Evolutionary conservation across 192 early-diverging fungal species (phyloP), one percentile per base, ranked within the genome.

Genomic region (Linnemannia exigua): DNA sequence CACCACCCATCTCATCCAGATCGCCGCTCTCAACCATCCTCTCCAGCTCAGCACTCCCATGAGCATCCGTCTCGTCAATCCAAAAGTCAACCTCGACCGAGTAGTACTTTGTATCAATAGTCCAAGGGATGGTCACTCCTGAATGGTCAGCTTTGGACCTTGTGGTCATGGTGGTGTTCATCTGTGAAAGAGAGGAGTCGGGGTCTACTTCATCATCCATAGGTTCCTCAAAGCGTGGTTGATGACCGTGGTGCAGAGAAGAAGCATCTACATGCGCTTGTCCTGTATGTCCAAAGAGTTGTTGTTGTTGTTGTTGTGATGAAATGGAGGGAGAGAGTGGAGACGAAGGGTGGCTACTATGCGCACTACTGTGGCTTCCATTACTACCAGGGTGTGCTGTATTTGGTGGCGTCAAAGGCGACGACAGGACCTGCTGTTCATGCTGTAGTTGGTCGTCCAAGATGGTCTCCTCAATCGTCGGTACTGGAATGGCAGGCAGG

Each of bases 61-160:
- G 73, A 16, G 77, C 48, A 6, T 88, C 78, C 1, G 89, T 89
- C 75, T 91, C 90, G 72, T 95, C 93, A 33, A 94, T 71, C 93
- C 93, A 94, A 87, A 94, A 90, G 48, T 88, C 90, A 7, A 94
- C 88, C 11, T 91, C 66, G 17, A 94, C 93, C 6, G 88, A 89
- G 77, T 94, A 95, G 84, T 95, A 95, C 69, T 94, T 94, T 38
- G 91, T 95, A 28, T 90, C 81, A 44, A 95, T 89, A 1, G 70
- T 89, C 87, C 89, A 92, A 33, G 92, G 92, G 61, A 91, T 86
- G 38, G 75, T 88, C 3, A 87, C 71, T 17, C 90, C 90, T 19
- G 88, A 87, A 58, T 77, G 86, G 46, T 77, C 79, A 31, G 61
- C 44, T 16, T 51, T 79, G 44, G 69, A 70, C 31, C 74, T 67